Evolutionary conservation across 1,139 yeast genomes (phyloP).

Genomic region (Geotrichum europaeum): DNA sequence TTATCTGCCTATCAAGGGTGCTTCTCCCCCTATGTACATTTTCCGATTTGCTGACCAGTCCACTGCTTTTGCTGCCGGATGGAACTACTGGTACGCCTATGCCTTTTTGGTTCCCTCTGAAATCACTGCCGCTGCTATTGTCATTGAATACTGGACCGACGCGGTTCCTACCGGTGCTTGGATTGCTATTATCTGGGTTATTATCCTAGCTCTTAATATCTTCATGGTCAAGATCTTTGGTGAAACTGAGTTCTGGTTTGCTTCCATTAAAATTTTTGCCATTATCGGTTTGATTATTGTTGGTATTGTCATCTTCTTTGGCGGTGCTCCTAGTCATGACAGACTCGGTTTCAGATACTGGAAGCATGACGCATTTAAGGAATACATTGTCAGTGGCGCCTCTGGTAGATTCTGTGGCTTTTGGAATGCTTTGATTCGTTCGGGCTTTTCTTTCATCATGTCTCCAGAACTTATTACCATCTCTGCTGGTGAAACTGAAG

Average conservation of each 20-base stretch:
- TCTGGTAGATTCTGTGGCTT: conserved; percentile 55
- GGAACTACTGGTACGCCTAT: conserved; percentile 85
- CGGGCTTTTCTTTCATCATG: conserved; percentile 45
- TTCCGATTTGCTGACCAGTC: conserved; percentile 42
- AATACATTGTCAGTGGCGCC: conserved; percentile 40
- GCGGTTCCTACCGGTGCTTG: conserved; percentile 69
- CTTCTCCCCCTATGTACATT: conserved; percentile 28
- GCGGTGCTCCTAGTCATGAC: conserved; percentile 62
- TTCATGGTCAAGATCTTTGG: conserved; percentile 64
- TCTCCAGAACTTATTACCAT: conserved; percentile 73
- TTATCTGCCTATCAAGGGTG: conserved; percentile 42
- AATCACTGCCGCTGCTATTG: conserved; percentile 74
- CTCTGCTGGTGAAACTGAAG: conserved; percentile 69
- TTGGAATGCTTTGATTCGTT: conserved; percentile 58
- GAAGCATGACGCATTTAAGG: conserved; percentile 69
- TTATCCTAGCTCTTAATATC: conserved; percentile 47
- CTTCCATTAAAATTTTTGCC: conserved; percentile 61
- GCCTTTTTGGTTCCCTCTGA: conserved; percentile 66
- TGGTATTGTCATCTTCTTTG: conserved; percentile 65
- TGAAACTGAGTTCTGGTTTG: conserved; percentile 65
- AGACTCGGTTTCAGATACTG: conserved; percentile 64
- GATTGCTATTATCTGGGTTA: conserved; percentile 64
- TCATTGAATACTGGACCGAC: conserved; percentile 68
- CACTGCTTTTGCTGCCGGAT: conserved; percentile 77
- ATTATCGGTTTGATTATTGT: conserved; percentile 64